A percentile compares a stretch with the other conserved stretches of the same genome.
phyloP scores from a whole-genome alignment of 768 basidiomycete species.

The Termitomyces sp. region DNA sequence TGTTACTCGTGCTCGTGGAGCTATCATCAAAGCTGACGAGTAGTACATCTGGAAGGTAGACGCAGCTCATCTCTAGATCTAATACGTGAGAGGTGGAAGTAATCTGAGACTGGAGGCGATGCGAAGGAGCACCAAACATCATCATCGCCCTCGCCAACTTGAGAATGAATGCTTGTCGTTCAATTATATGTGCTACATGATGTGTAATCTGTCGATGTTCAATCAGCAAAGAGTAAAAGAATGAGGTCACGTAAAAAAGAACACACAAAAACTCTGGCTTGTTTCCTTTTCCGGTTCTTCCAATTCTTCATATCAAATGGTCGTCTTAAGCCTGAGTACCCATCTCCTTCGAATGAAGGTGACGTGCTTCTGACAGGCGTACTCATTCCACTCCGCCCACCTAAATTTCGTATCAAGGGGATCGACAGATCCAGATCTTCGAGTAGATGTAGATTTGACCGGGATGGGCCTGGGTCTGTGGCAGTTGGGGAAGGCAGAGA shows the following conservation, averaged over 20 bases:
- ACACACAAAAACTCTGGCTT: slow-evolving; percentile 68
- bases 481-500: slow-evolving; percentile 9
- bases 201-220: slow-evolving; percentile 57
- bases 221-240: neutral
- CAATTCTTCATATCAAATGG: slow-evolving; percentile 21
- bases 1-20: slow-evolving; percentile 72
- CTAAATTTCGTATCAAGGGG: slow-evolving; percentile 14
- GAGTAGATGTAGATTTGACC: slow-evolving; percentile 14
- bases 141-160: slow-evolving; percentile 84
- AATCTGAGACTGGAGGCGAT: slow-evolving; percentile 79
- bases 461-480: slow-evolving; percentile 6
- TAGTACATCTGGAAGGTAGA: slow-evolving; percentile 73
- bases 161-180: slow-evolving; percentile 79
- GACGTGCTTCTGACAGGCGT: slow-evolving; percentile 23
- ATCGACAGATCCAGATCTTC: slow-evolving; percentile 27
- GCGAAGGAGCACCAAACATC: slow-evolving; percentile 83
- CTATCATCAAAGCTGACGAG: slow-evolving; percentile 80
- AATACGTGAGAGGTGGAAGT: slow-evolving; percentile 74
- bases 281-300: slow-evolving; percentile 53
- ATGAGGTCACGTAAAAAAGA: slow-evolving; percentile 17
- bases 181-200: slow-evolving; percentile 77
- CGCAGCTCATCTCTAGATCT: slow-evolving; percentile 62
- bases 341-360: slow-evolving; percentile 19
- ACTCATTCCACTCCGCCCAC: slow-evolving; percentile 14
- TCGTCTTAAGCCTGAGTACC: slow-evolving; percentile 12